Percentiles rank a stretch among this genome's conserved stretches.
Conservation (phyloP, 2,329 filamentous ascomycete genomes). For the Cytospora chrysosperma region DNA sequence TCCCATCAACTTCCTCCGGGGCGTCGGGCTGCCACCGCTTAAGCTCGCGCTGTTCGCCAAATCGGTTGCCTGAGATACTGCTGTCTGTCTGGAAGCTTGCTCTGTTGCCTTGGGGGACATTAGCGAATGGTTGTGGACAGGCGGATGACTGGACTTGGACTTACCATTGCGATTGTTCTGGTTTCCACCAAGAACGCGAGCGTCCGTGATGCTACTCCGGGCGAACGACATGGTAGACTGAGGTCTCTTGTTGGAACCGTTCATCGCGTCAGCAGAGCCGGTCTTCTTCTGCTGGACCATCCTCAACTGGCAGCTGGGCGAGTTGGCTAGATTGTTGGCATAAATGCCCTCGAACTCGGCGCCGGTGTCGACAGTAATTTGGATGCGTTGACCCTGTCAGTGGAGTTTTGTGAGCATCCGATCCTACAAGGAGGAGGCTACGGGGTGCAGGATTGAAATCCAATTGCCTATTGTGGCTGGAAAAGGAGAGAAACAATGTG, state of each 20-base stretch:
- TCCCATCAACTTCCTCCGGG: constrained; percentile 63
- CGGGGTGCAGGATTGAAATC: background rate
- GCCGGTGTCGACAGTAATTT: constrained; percentile 31
- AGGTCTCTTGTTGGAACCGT: constrained; percentile 33
- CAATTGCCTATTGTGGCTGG: constrained; percentile 1
- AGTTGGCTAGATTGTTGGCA: constrained; percentile 29
- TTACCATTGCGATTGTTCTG: constrained; percentile 42
- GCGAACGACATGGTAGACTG: constrained; percentile 36
- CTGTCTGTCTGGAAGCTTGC: constrained; percentile 79
- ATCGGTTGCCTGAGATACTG: constrained; percentile 77
- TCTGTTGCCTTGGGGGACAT: constrained; percentile 54
- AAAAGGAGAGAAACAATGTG: constrained; percentile 6
- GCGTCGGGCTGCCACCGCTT: constrained; percentile 78
- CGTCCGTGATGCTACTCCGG: constrained; percentile 34
- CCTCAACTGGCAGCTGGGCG: constrained; percentile 31
- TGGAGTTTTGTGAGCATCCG: constrained; percentile 23
- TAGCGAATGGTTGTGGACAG: constrained; percentile 12
- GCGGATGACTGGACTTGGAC: background rate
- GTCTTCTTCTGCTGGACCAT: constrained; percentile 38
- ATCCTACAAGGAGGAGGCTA: constrained; percentile 6
- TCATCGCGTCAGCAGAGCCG: constrained; percentile 31
- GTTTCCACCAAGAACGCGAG: constrained; percentile 30
- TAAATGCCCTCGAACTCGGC: constrained; percentile 35
- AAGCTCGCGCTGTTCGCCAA: constrained; percentile 69
- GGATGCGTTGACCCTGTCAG: constrained; percentile 34